phyloP scores from a whole-genome alignment of 805 yeast species.

The Yueomyces sp. region DNA sequence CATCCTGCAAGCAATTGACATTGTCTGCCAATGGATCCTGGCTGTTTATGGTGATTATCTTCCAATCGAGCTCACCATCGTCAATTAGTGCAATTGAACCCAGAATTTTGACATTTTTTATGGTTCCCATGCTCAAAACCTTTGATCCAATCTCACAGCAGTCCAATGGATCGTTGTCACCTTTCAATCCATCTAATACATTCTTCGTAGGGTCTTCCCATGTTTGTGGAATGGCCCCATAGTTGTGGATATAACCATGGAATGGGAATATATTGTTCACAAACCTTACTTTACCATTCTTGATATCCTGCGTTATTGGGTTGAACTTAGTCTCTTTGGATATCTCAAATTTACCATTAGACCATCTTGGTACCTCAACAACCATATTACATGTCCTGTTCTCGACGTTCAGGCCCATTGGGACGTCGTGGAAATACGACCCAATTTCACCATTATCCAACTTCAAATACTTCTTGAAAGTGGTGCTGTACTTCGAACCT shows the following conservation, averaged over 20 bases:
- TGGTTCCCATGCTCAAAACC: constrained; percentile 47
- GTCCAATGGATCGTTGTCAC: constrained; percentile 94
- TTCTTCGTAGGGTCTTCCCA: constrained; percentile 82
- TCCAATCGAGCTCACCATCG: constrained; percentile 98
- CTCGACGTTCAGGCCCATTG: constrained; percentile 34
- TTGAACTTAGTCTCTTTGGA: constrained; percentile 42
- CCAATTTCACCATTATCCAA: constrained; percentile 33
- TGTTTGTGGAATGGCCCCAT: constrained; percentile 85
- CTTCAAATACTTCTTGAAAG: constrained; percentile 33
- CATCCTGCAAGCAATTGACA: constrained; percentile 54
- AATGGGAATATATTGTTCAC: constrained; percentile 71
- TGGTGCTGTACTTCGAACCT: constrained; percentile 28
- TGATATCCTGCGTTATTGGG: constrained; percentile 71
- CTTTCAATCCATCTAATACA: constrained; percentile 33
- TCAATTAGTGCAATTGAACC: constrained; percentile 73
- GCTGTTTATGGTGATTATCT: constrained; percentile 56
- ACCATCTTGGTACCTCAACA: constrained; percentile 71
- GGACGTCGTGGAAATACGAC: constrained; percentile 64
- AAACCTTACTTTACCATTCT: constrained; percentile 63
- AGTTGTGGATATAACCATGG: constrained; percentile 77
- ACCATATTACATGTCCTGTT: constrained; percentile 44
- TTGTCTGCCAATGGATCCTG: constrained; percentile 51
- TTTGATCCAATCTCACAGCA: constrained; percentile 76
- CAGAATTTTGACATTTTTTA: constrained; percentile 52
- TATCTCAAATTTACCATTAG: constrained; percentile 75